Percentiles rank a stretch among this genome's conserved stretches.
Evolutionary conservation across 192 early-diverging fungal genomes (phyloP).

Genomic region (Borealophlyctis nickersoniae): DNA sequence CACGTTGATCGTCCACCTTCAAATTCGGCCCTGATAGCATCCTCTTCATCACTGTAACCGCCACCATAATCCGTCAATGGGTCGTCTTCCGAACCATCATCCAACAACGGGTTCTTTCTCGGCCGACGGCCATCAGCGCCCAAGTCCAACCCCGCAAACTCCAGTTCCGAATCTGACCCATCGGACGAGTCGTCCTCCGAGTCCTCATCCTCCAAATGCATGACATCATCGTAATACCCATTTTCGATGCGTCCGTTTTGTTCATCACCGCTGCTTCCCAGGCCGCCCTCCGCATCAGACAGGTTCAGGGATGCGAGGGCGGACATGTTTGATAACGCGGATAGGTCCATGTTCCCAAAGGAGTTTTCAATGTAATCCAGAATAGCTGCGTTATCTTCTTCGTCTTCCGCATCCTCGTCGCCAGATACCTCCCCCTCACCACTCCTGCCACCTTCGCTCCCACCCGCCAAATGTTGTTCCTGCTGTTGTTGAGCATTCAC

Average conservation of each 20-base stretch:
- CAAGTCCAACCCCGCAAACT: constrained; percentile 1
- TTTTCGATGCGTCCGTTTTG: constrained; percentile 11
- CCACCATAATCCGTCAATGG: constrained; percentile 13
- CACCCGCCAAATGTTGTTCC: too few relatives aligned
- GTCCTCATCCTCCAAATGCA: constrained; percentile 2
- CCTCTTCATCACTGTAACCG: constrained; percentile 20
- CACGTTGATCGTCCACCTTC: constrained; percentile 22
- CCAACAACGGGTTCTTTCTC: neutral
- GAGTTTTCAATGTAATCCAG: constrained; percentile 29
- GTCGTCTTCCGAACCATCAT: neutral
- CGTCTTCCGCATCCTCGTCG: constrained; percentile 22
- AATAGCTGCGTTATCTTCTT: constrained; percentile 22
- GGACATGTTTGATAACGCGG: constrained; percentile 1
- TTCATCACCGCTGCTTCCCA: constrained; percentile 9
- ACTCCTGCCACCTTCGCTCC: neutral
- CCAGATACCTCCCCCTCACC: neutral
- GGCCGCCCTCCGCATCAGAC: constrained; percentile 19
- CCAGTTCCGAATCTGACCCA: too few relatives aligned
- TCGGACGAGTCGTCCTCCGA: constrained; percentile 1
- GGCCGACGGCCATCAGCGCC: neutral
- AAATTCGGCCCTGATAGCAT: constrained; percentile 12
- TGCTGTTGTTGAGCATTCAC: too few relatives aligned
- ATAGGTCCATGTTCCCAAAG: constrained; percentile 18
- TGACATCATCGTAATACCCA: constrained; percentile 7
- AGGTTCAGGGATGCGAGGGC: constrained; percentile 17